Base-by-base conservation (phyloP, 2,329 filamentous ascomycete genomes). In the Fusarium paranaense region DNA sequence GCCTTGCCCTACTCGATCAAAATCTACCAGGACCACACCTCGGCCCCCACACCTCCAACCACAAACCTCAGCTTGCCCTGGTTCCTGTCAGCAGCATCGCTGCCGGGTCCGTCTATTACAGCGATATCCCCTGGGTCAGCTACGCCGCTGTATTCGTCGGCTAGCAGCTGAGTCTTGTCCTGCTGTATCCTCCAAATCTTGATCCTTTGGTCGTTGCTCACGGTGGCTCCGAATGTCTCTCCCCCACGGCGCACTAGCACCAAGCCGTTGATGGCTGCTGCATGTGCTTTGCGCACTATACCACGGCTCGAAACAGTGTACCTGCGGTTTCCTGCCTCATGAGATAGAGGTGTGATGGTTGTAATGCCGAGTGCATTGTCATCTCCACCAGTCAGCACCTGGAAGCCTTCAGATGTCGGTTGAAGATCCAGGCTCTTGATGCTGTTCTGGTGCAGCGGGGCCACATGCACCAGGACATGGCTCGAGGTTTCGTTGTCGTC, bases 351-450 rank as follows among this genome's bases (percentile, higher is more conserved):
- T 7, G 65, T 69, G 35, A 83, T 62, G 0, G 66, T 81, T 27
- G 88, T 89, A 13, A 94, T 78, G 0, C 89, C 92, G 0, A 98
- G 81, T 5, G 93, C 92, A 71, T 97, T 97, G 81, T 98, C 97
- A 77, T 99, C 97, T 25, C 97, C 95, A 30, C 94, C 95, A 0
- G 94, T 95, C 6, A 94, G 81, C 20, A 97, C 79, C 1, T 93
- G 70, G 74, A 74, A 84, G 75, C 76, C 33, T 79, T 71, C 20
- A 78, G 74, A 16, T 86, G 61, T 32, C 59, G 67, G 57, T 32
- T 76, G 71, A 59, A 90, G 68, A 69, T 88, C 88, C 4, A 93
- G 83, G 22, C 86, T 85, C 81, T 98, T 97, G 80, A 98, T 90
- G 60, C 92, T 91, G 81, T 90, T 97, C 77, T 97, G 95, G 78